Percentiles rank a stretch among this genome's conserved stretches.
phyloP scores from a whole-genome alignment of 2,329 filamentous ascomycete species.

The Penicillium glabrum region DNA sequence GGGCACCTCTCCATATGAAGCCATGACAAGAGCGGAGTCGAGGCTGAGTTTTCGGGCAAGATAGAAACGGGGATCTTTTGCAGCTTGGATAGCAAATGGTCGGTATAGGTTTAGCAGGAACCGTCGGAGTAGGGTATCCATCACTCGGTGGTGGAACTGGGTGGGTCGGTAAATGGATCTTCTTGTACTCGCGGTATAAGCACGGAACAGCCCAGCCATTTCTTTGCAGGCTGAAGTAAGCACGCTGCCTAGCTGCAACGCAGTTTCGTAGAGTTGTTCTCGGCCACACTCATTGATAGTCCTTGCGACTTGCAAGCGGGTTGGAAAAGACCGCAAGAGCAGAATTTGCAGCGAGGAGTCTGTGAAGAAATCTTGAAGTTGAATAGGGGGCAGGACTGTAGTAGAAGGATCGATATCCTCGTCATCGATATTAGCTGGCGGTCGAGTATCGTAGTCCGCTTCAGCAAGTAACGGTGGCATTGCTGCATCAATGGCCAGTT shows the following conservation, averaged over 20 bases:
- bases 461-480: constrained; percentile 15
- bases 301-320: constrained; percentile 10
- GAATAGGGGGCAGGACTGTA: neutral
- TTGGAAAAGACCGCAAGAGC: constrained; percentile 10
- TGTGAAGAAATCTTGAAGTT: constrained; percentile 7
- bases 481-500: constrained; percentile 23
- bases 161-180: constrained; percentile 2
- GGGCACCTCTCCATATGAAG: constrained; percentile 10
- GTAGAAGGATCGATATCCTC: constrained; percentile 13
- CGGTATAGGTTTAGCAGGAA: constrained; percentile 16
- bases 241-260: constrained; percentile 13
- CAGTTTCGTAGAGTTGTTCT: constrained; percentile 14
- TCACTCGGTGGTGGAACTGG: constrained; percentile 12
- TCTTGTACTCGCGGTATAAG: neutral
- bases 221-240: constrained; percentile 14
- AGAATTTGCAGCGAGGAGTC: constrained; percentile 17
- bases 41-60: constrained; percentile 19
- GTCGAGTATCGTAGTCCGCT: constrained; percentile 17
- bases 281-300: constrained; percentile 13
- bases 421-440: constrained; percentile 20
- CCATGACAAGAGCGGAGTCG: constrained; percentile 12
- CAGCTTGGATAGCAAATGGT: constrained; percentile 16
- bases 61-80: constrained; percentile 17
- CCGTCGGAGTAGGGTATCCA: constrained; percentile 15
- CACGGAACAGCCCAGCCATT: constrained; percentile 4